A percentile compares a stretch with the other conserved stretches of the same genome.
Evolutionary conservation across 108 stramenopile genomes (phyloP).

Genomic region (Cyclotella choctawhatcheeana): DNA sequence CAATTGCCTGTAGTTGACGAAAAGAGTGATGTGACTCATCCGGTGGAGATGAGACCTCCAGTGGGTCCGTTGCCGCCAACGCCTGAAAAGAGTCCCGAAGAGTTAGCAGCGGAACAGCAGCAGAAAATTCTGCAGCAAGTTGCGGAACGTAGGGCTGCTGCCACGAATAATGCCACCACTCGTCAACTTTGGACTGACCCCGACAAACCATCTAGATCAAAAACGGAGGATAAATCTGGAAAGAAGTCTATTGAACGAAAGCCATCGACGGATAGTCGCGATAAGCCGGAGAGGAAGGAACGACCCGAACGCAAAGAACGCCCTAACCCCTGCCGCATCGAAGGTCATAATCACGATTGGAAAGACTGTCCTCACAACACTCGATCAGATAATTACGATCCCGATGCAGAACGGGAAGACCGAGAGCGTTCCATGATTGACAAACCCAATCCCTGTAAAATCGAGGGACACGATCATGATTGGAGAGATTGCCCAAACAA

Average conservation of each 20-base stretch:
- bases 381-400: conserved; percentile 23
- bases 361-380: conserved; percentile 35
- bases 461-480: conserved; percentile 39
- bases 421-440: conserved; percentile 1
- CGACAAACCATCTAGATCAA: neutral
- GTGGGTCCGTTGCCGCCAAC: neutral
- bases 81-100: conserved; percentile 22
- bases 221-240: neutral
- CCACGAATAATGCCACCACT: neutral
- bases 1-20: neutral
- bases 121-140: conserved; percentile 35
- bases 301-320: conserved; percentile 13
- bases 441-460: conserved; percentile 34
- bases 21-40: neutral
- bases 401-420: conserved; percentile 7
- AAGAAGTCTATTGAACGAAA: neutral
- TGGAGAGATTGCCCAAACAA: conserved; percentile 38
- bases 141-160: conserved; percentile 36
- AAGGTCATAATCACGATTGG: conserved; percentile 45
- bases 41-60: neutral
- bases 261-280: neutral
- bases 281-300: conserved; percentile 1
- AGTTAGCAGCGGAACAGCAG: conserved; percentile 31
- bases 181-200: conserved; percentile 27
- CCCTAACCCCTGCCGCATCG: conserved; percentile 32